Evolutionary conservation across 305 asterid species (phyloP).

Genomic region (Withania somnifera): DNA sequence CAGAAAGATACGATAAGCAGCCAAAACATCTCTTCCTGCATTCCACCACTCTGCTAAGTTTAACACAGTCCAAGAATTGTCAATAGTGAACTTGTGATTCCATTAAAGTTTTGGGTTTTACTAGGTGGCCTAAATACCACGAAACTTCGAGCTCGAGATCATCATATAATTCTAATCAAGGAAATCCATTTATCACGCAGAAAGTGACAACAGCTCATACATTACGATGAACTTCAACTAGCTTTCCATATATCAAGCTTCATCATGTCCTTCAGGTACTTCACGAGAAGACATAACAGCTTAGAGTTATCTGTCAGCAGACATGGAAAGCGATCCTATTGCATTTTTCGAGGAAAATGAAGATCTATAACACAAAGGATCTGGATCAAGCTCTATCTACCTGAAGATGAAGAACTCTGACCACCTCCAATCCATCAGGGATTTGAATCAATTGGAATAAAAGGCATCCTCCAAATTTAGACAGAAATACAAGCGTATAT

Average conservation of each 20-base stretch:
- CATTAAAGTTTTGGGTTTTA: not conserved
- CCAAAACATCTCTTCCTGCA: not conserved
- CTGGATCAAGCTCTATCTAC: not conserved
- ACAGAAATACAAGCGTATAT: not conserved
- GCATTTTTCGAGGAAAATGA: not conserved
- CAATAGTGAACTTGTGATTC: not conserved
- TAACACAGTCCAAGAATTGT: not conserved
- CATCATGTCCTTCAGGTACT: slow-evolving; percentile 2
- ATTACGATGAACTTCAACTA: not conserved
- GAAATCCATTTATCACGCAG: not conserved
- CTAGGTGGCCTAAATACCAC: not conserved
- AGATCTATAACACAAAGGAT: not conserved
- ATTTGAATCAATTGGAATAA: not conserved
- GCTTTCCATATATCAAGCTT: not conserved
- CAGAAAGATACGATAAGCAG: not conserved
- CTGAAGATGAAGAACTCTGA: not conserved
- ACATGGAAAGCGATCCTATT: not conserved
- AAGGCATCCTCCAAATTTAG: not conserved
- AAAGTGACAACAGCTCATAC: not conserved
- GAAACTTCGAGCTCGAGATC: not conserved
- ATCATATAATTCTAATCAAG: not conserved
- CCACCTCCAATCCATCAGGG: not conserved
- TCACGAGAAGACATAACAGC: not conserved
- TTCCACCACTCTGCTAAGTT: not conserved
- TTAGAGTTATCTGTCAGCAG: not conserved